These are phyloP conservation scores for Tetracladium marchalianum DNA, from an alignment of 495 filamentous ascomycete genomes.

Conservation along the genomic window DNA sequence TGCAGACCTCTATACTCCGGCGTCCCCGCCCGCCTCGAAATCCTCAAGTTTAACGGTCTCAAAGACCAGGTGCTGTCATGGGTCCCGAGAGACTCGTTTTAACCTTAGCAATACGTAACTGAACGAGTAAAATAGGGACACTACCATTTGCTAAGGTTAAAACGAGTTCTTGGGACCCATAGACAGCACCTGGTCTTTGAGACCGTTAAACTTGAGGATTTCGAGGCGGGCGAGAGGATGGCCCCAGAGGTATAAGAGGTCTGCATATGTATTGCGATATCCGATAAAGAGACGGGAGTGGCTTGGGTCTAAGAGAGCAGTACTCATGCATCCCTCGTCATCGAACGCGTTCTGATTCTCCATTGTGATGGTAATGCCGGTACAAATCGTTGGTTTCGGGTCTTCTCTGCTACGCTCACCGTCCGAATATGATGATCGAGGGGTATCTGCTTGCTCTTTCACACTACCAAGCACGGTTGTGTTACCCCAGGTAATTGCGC, in stretches of 20 bases:
- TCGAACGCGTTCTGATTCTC: conserved; percentile 73
- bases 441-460: conserved; percentile 28
- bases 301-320: conserved; percentile 58
- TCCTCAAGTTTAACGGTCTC: conserved; percentile 72
- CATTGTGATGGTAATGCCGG: conserved; percentile 44
- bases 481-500: conserved; percentile 55
- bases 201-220: conserved; percentile 71
- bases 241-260: conserved; percentile 75
- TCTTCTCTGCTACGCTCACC: conserved; percentile 24
- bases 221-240: conserved; percentile 65
- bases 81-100: no score
- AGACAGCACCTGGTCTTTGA: conserved; percentile 44
- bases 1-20: conserved; percentile 77
- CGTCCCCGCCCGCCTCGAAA: conserved; percentile 61
- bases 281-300: conserved; percentile 49
- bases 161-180: no score
- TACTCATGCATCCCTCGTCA: conserved; percentile 57
- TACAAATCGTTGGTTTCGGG: conserved; percentile 32
- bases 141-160: no score
- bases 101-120: no score
- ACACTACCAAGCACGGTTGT: conserved; percentile 46
- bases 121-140: no score
- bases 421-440: conserved; percentile 34
- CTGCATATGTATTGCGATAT: conserved; percentile 73
- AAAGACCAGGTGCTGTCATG: conserved; percentile 29